Conservation (phyloP, 2,329 filamentous ascomycete species). For the Calonectria crousiana region DNA sequence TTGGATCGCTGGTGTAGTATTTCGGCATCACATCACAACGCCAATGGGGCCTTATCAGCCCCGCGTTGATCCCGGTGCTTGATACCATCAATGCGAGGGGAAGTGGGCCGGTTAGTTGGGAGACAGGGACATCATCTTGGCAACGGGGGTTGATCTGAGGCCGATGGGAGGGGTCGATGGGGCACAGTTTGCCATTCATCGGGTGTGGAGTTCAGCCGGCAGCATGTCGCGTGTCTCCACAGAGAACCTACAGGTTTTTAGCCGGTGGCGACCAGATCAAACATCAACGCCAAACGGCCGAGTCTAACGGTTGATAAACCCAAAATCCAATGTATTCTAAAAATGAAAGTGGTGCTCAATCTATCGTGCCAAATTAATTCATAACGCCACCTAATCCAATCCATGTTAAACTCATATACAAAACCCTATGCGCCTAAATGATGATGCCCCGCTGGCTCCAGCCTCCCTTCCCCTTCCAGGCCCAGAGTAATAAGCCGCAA, state of each 20-base stretch:
- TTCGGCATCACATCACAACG: conserved; percentile 20
- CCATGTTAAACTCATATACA: background rate
- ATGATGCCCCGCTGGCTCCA: conserved; percentile 84
- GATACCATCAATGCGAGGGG: conserved; percentile 27
- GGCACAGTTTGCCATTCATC: background rate
- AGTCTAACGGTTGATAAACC: background rate
- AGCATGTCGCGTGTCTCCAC: conserved; percentile 21
- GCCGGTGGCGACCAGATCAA: background rate
- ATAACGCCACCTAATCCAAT: background rate
- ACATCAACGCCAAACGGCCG: background rate
- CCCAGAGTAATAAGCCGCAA: conserved; percentile 77
- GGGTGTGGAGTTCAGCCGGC: background rate
- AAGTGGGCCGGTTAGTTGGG: conserved; percentile 17
- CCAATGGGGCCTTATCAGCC: conserved; percentile 32
- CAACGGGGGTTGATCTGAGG: conserved; percentile 38
- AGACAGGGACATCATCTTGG: conserved; percentile 2
- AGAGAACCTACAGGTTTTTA: conserved; percentile 25
- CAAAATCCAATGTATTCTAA: background rate
- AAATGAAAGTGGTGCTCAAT: background rate
- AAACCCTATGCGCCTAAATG: conserved; percentile 52
- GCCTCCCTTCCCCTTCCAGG: conserved; percentile 82
- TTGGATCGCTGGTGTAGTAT: background rate
- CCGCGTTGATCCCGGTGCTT: conserved; percentile 23
- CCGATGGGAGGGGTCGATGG: conserved; percentile 17
- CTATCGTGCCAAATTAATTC: background rate